Evolutionary conservation across 2,329 filamentous ascomycete genomes (phyloP).

Genomic region (Thielaviopsis euricoi): DNA sequence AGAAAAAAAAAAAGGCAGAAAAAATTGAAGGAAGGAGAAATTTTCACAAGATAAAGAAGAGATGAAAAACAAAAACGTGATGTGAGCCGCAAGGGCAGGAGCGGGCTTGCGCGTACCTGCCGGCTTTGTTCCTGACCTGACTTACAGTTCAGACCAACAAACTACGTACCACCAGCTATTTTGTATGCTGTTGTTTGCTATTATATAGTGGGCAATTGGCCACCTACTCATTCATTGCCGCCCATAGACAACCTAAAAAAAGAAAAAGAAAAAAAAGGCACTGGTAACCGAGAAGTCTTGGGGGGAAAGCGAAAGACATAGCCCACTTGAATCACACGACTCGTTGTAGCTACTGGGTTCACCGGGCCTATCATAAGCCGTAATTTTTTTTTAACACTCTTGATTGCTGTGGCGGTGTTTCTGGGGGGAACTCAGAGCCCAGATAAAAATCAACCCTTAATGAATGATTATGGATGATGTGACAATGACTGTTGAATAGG

Average conservation of each 20-base stretch:
- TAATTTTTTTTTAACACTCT: neutral
- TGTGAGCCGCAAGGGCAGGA: neutral
- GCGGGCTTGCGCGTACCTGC: neutral
- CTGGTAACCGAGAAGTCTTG: no score
- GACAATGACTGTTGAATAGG: no score
- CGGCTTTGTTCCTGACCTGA: neutral
- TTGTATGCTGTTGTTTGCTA: no score
- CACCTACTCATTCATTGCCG: no score
- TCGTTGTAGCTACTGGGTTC: neutral
- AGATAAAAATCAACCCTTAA: no score
- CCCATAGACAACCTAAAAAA: no score
- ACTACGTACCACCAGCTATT: no score
- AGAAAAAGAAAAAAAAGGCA: neutral
- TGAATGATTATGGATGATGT: no score
- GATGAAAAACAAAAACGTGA: no score
- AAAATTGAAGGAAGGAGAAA: neutral
- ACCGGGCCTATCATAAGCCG: neutral
- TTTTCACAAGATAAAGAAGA: neutral
- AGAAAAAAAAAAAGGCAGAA: neutral
- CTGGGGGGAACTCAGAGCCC: neutral
- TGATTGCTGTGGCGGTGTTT: neutral
- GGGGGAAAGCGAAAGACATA: neutral
- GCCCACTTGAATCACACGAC: neutral
- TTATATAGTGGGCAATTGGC: no score
- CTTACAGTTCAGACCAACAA: neutral